Percentiles rank a stretch among this genome's conserved stretches.
These are phyloP conservation scores for Annulohypoxylon truncatum DNA, from an alignment of 2,329 filamentous ascomycete genomes.

Conservation along the genomic window DNA sequence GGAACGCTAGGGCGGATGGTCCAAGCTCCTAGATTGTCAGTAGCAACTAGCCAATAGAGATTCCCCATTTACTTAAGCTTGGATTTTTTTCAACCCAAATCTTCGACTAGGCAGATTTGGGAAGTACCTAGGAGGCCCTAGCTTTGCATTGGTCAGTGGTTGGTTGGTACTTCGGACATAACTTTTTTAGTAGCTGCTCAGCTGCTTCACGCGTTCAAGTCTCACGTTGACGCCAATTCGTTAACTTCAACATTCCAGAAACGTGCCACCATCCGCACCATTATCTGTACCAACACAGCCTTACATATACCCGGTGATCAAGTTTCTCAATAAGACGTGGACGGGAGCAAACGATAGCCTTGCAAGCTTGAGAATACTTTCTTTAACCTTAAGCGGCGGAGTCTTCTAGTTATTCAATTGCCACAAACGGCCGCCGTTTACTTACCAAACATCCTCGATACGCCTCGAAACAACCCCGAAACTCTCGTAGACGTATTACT, in stretches of 20 bases:
- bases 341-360: background rate
- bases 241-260: background rate
- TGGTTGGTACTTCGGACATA: background rate
- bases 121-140: background rate
- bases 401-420: background rate
- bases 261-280: background rate
- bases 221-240: conserved; percentile 1
- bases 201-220: conserved; percentile 9
- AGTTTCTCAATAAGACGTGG: background rate
- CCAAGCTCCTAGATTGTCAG: conserved; percentile 14
- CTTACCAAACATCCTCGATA: background rate
- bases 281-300: background rate
- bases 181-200: background rate
- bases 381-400: background rate
- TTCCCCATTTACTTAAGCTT: background rate
- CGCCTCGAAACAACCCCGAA: background rate
- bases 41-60: background rate
- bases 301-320: background rate
- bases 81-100: background rate
- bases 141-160: background rate
- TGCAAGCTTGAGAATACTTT: background rate
- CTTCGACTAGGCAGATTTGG: background rate
- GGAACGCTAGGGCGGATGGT: conserved; percentile 2
- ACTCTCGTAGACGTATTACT: background rate
- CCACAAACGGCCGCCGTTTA: background rate